These are phyloP conservation scores for Plasmodium chabaudi DNA, from an alignment of 169 alveolate genomes.

Conservation along the genomic window DNA sequence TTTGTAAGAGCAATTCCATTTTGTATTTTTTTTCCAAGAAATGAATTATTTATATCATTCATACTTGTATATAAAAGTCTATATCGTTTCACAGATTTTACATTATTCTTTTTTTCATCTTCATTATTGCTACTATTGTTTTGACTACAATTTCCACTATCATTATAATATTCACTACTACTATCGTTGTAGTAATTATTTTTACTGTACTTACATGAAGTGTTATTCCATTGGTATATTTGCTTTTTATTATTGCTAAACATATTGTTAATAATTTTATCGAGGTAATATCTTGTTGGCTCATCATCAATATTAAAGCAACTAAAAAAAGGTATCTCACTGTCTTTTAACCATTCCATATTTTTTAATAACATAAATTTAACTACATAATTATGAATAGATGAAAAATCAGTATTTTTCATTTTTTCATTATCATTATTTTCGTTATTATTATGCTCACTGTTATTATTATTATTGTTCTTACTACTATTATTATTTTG, in stretches of 20 bases:
- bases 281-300: conserved; percentile 37
- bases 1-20: conserved; percentile 11
- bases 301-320: conserved; percentile 64
- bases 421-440: conserved; percentile 1
- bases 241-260: conserved; percentile 30
- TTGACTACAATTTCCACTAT: background rate
- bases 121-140: background rate
- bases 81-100: background rate
- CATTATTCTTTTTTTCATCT: background rate
- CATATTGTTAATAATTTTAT: conserved; percentile 45
- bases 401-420: background rate
- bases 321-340: conserved; percentile 1
- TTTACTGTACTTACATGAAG: conserved; percentile 2
- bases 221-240: conserved; percentile 16
- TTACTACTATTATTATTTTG: background rate
- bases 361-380: conserved; percentile 20
- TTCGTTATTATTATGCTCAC: background rate
- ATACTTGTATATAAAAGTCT: background rate
- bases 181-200: conserved; percentile 28
- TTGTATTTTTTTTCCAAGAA: conserved; percentile 9
- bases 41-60: background rate
- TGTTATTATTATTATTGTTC: background rate
- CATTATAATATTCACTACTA: conserved; percentile 10
- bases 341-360: conserved; percentile 43
- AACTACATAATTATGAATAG: conserved; percentile 23